Evolutionary conservation across 2,329 filamentous ascomycete species (phyloP).

Genomic region (Westerdykella ornata): DNA sequence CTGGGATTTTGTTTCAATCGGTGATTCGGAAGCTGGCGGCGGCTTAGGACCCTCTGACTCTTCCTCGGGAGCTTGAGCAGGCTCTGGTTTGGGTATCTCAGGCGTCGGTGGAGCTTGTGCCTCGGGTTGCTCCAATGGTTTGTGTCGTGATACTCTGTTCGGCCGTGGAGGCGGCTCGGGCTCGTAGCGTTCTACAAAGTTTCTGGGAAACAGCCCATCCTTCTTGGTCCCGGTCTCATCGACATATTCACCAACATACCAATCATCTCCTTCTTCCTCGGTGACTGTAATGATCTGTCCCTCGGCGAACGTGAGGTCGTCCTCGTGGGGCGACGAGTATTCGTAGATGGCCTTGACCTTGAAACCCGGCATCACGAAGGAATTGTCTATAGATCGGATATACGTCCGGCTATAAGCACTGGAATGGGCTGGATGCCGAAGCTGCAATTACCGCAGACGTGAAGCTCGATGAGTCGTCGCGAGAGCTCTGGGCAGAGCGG

Average conservation of each 20-base stretch:
- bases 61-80: constrained; percentile 2
- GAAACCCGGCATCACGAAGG: constrained; percentile 47
- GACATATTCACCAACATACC: constrained; percentile 84
- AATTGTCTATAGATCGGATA: background rate
- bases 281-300: constrained; percentile 93
- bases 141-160: constrained; percentile 55
- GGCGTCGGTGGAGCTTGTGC: constrained; percentile 25
- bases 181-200: constrained; percentile 96
- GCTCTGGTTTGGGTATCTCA: constrained; percentile 25
- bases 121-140: constrained; percentile 30
- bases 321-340: constrained; percentile 86
- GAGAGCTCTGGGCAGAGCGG: constrained; percentile 5
- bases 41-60: constrained; percentile 14
- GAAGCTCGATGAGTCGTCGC: constrained; percentile 6
- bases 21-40: constrained; percentile 7
- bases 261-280: constrained; percentile 86
- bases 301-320: constrained; percentile 79
- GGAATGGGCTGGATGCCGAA: constrained; percentile 1
- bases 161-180: constrained; percentile 84
- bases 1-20: background rate
- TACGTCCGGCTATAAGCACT: background rate
- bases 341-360: constrained; percentile 96
- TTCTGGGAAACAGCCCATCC: constrained; percentile 87
- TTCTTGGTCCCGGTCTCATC: constrained; percentile 67
- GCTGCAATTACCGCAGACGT: constrained; percentile 10